Conservation (phyloP, 1,284 basidiomycete genomes). For the Tremellales sp. region DNA sequence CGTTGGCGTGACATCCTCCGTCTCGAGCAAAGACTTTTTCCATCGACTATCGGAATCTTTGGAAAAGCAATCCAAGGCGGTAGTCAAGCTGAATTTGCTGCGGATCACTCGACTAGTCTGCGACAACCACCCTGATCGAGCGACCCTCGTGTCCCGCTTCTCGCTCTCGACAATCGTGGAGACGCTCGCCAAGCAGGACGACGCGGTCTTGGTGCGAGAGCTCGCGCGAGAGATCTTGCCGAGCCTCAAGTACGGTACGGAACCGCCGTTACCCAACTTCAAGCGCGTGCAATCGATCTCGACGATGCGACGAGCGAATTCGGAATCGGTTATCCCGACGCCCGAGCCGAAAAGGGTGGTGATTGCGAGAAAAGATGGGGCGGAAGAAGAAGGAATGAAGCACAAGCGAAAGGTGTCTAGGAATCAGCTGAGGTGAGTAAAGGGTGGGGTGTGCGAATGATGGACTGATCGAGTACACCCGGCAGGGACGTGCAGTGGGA, state of each 20-base stretch:
- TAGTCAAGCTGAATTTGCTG: conserved; percentile 84
- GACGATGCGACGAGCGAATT: conserved; percentile 12
- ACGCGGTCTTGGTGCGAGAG: conserved; percentile 84
- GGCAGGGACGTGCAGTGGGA: conserved; percentile 42
- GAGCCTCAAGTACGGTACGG: conserved; percentile 25
- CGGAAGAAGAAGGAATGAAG: conserved; percentile 14
- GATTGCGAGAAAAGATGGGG: background rate
- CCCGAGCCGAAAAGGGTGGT: background rate
- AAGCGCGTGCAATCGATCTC: background rate
- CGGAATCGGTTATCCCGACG: background rate
- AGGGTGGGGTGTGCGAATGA: background rate
- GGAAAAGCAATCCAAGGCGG: conserved; percentile 65
- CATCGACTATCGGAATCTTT: conserved; percentile 82
- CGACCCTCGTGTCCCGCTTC: conserved; percentile 71
- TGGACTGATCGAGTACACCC: background rate
- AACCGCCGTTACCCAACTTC: background rate
- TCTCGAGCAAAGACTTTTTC: conserved; percentile 80
- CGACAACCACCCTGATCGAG: conserved; percentile 82
- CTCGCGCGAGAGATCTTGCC: conserved; percentile 44
- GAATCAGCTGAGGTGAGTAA: conserved; percentile 34
- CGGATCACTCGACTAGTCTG: conserved; percentile 79
- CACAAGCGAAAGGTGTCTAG: conserved; percentile 39
- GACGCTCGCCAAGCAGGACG: conserved; percentile 72
- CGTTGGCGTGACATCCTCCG: conserved; percentile 64
- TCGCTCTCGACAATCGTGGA: conserved; percentile 72